Percentiles rank a stretch among this genome's conserved stretches.
Evolutionary conservation across 352 stramenopile genomes (phyloP).

Genomic region (Phytophthora crassamura): DNA sequence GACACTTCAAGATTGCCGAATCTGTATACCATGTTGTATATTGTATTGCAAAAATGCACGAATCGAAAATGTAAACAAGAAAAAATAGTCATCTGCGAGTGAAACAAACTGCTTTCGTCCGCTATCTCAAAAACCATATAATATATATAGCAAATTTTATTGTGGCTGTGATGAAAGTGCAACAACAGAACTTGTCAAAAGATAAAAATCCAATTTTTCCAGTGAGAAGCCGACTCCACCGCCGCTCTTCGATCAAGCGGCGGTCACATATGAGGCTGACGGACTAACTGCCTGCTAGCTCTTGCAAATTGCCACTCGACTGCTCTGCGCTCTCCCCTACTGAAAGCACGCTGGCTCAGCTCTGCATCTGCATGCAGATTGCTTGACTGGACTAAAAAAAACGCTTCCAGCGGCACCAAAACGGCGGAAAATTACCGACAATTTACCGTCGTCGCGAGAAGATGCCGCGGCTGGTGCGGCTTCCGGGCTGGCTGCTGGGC

Average conservation of each 20-base stretch:
- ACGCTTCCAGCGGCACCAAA: conserved; percentile 8
- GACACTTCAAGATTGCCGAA: not conserved
- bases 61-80: conserved; percentile 17
- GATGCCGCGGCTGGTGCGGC: conserved; percentile 58
- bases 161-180: not conserved
- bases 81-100: too few relatives aligned
- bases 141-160: too few relatives aligned
- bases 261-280: conserved; percentile 20
- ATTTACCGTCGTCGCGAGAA: conserved; percentile 79
- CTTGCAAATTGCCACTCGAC: conserved; percentile 24
- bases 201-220: conserved; percentile 39
- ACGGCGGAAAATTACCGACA: conserved; percentile 30
- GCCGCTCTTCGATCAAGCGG: conserved; percentile 33
- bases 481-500: conserved; percentile 42
- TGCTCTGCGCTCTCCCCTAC: conserved; percentile 36
- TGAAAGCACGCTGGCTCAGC: conserved; percentile 32
- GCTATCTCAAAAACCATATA: too few relatives aligned
- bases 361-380: conserved; percentile 23
- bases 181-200: conserved; percentile 20
- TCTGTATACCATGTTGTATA: conserved; percentile 11
- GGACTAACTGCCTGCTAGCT: conserved; percentile 21
- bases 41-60: conserved; percentile 11
- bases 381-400: conserved; percentile 39
- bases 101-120: too few relatives aligned
- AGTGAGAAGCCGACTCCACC: conserved; percentile 26